phyloP scores from a whole-genome alignment of 345 rosid species.

The Eucalyptus fibrosa region DNA sequence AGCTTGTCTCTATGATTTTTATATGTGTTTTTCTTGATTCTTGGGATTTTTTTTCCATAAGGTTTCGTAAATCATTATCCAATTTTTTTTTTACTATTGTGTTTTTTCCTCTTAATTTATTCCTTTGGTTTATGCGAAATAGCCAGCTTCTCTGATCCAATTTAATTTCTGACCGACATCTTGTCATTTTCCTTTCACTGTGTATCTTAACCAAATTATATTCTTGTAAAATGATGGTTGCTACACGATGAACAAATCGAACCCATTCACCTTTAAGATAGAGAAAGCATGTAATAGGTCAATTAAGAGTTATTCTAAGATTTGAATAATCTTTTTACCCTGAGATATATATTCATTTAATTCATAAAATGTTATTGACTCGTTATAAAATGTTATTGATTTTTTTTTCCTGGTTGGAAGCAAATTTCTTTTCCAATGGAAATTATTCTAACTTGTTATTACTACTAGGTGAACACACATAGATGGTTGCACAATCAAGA shows the following conservation, averaged over 20 bases:
- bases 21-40: no score
- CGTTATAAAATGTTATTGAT: background rate
- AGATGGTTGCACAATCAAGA: background rate
- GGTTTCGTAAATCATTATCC: background rate
- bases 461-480: background rate
- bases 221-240: background rate
- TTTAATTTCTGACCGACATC: no score
- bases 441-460: background rate
- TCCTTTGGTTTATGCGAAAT: background rate
- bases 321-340: background rate
- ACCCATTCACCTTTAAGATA: background rate
- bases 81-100: background rate
- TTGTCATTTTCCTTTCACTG: background rate
- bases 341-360: background rate
- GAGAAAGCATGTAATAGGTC: background rate
- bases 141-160: background rate
- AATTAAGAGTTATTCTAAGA: background rate
- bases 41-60: no score
- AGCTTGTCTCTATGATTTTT: no score
- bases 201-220: background rate
- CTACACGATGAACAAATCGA: background rate
- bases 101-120: background rate
- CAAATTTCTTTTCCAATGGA: background rate
- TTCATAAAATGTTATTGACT: background rate
- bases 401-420: fast-evolving